Conservation (phyloP, 1,284 basidiomycete genomes). For the Apiotrichum montevideense region DNA sequence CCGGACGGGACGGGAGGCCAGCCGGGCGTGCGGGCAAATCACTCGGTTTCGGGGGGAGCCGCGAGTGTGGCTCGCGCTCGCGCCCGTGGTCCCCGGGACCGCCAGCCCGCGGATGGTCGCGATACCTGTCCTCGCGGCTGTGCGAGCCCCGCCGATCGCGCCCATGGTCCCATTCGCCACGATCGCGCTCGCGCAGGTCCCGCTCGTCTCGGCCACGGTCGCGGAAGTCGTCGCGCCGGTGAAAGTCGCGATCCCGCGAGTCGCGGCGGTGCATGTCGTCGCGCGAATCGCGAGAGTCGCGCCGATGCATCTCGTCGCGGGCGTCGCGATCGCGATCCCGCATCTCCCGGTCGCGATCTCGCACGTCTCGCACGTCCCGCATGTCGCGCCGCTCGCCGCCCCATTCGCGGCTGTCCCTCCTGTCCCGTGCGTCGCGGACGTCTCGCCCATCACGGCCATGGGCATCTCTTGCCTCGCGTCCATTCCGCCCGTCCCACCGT, state of each 20-base stretch:
- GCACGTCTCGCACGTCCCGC: not conserved
- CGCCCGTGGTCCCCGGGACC: no score
- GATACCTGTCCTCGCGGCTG: no score
- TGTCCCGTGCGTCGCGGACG: not conserved
- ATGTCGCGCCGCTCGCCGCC: not conserved
- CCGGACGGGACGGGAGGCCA: conserved; percentile 2
- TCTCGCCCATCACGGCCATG: not conserved
- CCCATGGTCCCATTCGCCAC: not conserved
- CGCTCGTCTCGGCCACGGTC: conserved; percentile 4
- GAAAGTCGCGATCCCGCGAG: conserved; percentile 3
- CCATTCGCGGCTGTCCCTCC: not conserved
- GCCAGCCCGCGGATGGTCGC: no score
- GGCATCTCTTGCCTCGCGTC: not conserved
- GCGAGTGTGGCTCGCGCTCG: not conserved
- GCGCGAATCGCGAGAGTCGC: not conserved
- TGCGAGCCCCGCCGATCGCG: not conserved
- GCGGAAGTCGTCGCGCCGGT: not conserved
- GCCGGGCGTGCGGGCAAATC: conserved; percentile 10
- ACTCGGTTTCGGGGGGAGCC: conserved; percentile 9
- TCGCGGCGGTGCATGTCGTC: not conserved
- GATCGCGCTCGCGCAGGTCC: not conserved
- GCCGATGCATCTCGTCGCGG: not conserved
- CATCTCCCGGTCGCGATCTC: not conserved
- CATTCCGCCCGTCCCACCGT: not conserved
- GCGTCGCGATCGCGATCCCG: no score